Percentiles rank a stretch among this genome's conserved stretches.
These are phyloP conservation scores for Boeremia lycopersici DNA, from an alignment of 2,329 filamentous ascomycete genomes.

Conservation along the genomic window DNA sequence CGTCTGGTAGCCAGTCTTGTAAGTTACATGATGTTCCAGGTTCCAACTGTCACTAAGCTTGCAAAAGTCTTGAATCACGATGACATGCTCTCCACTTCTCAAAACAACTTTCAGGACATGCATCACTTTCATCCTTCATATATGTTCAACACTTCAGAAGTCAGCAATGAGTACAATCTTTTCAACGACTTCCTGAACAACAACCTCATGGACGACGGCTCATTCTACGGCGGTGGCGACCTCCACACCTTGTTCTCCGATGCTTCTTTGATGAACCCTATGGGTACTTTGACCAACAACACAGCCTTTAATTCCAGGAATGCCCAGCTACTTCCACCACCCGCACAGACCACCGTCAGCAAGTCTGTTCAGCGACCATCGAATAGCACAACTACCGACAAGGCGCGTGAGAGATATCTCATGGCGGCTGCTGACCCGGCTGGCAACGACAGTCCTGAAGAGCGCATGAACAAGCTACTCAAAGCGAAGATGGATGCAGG, in stretches of 20 bases:
- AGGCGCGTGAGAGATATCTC: constrained; percentile 85
- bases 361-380: constrained; percentile 66
- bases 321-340: constrained; percentile 48
- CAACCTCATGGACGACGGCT: constrained; percentile 77
- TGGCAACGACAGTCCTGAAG: constrained; percentile 81
- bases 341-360: constrained; percentile 52
- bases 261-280: constrained; percentile 57
- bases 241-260: constrained; percentile 64
- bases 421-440: constrained; percentile 95
- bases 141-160: constrained; percentile 92
- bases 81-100: constrained; percentile 74
- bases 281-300: constrained; percentile 47
- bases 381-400: constrained; percentile 69
- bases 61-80: constrained; percentile 77
- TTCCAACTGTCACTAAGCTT: constrained; percentile 33
- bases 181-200: constrained; percentile 96
- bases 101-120: constrained; percentile 91
- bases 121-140: constrained; percentile 92
- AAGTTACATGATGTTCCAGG: constrained; percentile 55
- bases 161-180: constrained; percentile 94
- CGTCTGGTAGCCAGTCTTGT: constrained; percentile 75
- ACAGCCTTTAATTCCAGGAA: constrained; percentile 48
- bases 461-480: constrained; percentile 92
- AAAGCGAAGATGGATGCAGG: constrained; percentile 96
- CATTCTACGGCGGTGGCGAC: constrained; percentile 51